phyloP scores from a whole-genome alignment of 352 stramenopile species.

The Pythium rhizo-oryzae region DNA sequence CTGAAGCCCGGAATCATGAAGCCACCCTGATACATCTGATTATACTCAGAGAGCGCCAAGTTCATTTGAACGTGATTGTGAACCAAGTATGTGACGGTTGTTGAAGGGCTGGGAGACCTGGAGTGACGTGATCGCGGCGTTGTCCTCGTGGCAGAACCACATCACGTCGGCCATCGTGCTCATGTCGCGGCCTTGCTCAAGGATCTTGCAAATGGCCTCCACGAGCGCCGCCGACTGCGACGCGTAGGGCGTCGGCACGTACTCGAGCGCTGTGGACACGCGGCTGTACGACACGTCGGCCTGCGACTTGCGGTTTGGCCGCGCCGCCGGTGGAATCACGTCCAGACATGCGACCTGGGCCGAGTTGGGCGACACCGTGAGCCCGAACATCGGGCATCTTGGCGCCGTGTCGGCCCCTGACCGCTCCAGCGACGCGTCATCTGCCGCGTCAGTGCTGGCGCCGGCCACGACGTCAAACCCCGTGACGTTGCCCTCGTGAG shows the following conservation, averaged over 20 bases:
- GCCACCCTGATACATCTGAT: no score
- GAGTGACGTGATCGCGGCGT: conserved; percentile 53
- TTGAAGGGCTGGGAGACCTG: no score
- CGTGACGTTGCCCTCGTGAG: conserved; percentile 74
- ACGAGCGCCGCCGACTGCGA: conserved; percentile 46
- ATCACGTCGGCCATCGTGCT: conserved; percentile 75
- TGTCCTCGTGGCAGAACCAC: conserved; percentile 82
- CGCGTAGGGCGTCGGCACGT: conserved; percentile 61
- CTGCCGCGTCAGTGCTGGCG: neutral
- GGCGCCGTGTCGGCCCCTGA: neutral
- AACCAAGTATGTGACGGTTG: no score
- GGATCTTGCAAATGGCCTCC: conserved; percentile 48
- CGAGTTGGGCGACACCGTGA: conserved; percentile 73
- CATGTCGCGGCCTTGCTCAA: conserved; percentile 55
- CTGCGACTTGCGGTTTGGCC: conserved; percentile 80
- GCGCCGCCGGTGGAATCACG: conserved; percentile 75
- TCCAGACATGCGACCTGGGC: conserved; percentile 67
- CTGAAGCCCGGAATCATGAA: no score
- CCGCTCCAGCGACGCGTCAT: neutral
- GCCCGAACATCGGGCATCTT: conserved; percentile 66
- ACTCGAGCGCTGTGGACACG: conserved; percentile 74
- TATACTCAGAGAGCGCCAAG: no score
- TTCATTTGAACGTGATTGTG: no score
- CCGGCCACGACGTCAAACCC: conserved; percentile 37
- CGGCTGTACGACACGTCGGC: conserved; percentile 85